phyloP scores from a whole-genome alignment of 306 rosid genomes.

The Vicia faba region DNA sequence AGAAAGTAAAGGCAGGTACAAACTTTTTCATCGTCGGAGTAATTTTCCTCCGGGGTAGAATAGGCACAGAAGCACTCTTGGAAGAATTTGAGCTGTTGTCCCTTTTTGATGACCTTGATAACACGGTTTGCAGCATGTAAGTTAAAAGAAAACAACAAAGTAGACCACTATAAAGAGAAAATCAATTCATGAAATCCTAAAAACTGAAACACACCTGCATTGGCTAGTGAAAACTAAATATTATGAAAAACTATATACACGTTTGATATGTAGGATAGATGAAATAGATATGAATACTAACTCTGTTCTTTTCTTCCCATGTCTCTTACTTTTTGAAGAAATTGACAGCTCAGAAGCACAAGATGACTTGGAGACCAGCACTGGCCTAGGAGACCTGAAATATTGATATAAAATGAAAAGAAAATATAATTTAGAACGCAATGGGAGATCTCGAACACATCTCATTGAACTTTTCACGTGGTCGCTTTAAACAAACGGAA shows the following conservation, averaged over 20 bases:
- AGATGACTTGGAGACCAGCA: conserved; percentile 43
- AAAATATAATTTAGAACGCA: conserved; percentile 29
- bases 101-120: conserved; percentile 56
- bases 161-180: conserved; percentile 8
- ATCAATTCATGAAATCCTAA: conserved; percentile 24
- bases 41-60: conserved; percentile 45
- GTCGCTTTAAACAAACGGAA: conserved; percentile 4
- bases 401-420: conserved; percentile 25
- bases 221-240: conserved; percentile 9
- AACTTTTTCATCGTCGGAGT: conserved; percentile 59
- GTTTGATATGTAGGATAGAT: conserved; percentile 16
- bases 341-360: conserved; percentile 46
- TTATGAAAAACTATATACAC: not conserved
- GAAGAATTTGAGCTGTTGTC: conserved; percentile 49
- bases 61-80: conserved; percentile 53
- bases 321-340: conserved; percentile 52
- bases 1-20: conserved; percentile 43
- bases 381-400: conserved; percentile 59
- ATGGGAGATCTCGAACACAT: conserved; percentile 7
- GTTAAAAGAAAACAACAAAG: conserved; percentile 20
- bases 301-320: conserved; percentile 62
- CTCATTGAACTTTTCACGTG: conserved; percentile 29
- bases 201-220: conserved; percentile 22
- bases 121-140: conserved; percentile 43
- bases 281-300: conserved; percentile 51